Evolutionary conservation across 2,329 filamentous ascomycete genomes (phyloP), one percentile per base, ranked within the genome.

Genomic region (Pseudocercospora pini-densiflorae): DNA sequence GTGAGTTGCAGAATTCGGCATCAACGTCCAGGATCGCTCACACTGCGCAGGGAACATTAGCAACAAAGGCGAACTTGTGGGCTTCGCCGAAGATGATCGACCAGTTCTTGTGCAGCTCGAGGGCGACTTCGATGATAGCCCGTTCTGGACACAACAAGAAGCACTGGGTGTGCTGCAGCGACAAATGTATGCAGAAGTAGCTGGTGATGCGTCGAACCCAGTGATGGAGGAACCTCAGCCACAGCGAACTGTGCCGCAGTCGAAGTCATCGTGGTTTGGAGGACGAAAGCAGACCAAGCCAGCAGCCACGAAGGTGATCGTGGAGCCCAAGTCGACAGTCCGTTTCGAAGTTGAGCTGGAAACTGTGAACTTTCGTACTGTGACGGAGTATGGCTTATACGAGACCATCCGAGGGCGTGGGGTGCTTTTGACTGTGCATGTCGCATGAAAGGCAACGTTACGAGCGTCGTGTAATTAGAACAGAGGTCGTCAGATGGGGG

Each of bases 321-420:
- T 24, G 31, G 3, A 27, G 23, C 31, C 63, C 7, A 64, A 49
- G 23, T 47, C 62, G n/a, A 6, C 45, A 3, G 71, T 74, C 43
- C 67, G 55, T 12, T 73, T 76, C 3, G 67, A 73, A 8, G 78
- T 82, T 9, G 69, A 72, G 47, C 69, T 79, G 65, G 78, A 79
- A 49, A 78, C 81, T 24, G 73, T 82, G 12, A 77, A 78, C 55
- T 76, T 83, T 59, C 77, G 82, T 8, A 76, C 76, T 19, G 80
- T 82, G 66, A 83, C 76, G 49, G 77, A 79, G 14, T 80, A 81
- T 73, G 82, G 82, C 0, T 71, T 84, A 59, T 81, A 79, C 67
- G 79, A 83, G 64, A 83, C 80, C 10, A 71, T 74, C 51, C 64
- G 68, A 40, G 73, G 65, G 9, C 66, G 64, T 45, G 68, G 65